Base-by-base conservation (phyloP, 2,329 filamentous ascomycete species). In the Teratosphaeriaceae sp. region DNA sequence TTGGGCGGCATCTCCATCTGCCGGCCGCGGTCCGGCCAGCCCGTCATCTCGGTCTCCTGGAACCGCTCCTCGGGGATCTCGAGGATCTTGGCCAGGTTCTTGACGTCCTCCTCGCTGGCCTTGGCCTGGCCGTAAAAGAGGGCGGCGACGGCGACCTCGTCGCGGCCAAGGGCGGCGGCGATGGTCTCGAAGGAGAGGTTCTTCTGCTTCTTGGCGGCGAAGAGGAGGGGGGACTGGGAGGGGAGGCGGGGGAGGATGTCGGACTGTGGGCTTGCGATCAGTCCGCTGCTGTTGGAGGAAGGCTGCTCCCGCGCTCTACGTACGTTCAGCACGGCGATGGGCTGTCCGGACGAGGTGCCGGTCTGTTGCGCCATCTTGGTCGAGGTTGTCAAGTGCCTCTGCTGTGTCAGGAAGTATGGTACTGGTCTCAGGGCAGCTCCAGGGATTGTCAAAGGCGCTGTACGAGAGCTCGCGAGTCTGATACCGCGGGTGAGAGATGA, bases 51-150 rank as follows among this genome's bases (percentile, higher is more conserved):
- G 3, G 72, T 68, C 42, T 75, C 71, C 19, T 44, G 42, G 2
- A 94, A 72, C 2, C 60, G 58, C 11, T 68, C 69, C 37, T 74
- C 66, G 4, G 78, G 69, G 24, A 90, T 73, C 0, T 71, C 75
- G 7, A 94, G 75, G 19, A 87, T 63, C 30, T 73, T 57, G 1
- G 84, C 76, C 1, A 95, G 78, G 46, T 79, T 82, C 45, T 75
- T 65, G 52, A 79, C 73, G 54, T 92, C 87, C 49, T 85, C 82
- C 0, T 76, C 58, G 0, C 81, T 84, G 1, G 87, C 85, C 55
- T 79, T 79, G 5, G 84, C 80, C 64, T 92, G 87, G 22, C 89
- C 89, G 64, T 95, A 95, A 75, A 96, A 96, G 50, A 95, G 71
- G 2, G 88, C 88, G 2, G 89, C 89, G 3, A 85, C 79, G 30